These are phyloP conservation scores for Kodamaea laetipori DNA, from an alignment of 805 yeast genomes.

Conservation along the genomic window DNA sequence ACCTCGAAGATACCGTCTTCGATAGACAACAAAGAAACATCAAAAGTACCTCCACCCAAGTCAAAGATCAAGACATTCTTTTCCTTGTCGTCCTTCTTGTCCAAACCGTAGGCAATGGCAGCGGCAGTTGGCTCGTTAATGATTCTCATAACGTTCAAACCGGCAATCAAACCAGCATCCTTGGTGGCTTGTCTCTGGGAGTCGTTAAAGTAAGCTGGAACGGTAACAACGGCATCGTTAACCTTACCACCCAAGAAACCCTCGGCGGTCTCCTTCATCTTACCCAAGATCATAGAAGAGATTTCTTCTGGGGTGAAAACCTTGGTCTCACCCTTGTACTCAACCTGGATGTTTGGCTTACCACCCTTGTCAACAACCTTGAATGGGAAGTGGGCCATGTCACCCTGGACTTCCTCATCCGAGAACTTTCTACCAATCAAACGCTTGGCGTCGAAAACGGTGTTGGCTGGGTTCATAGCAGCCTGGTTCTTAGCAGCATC, in stretches of 20 bases:
- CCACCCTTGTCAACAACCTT: conserved; percentile 32
- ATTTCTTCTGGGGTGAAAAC: conserved; percentile 34
- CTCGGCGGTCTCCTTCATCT: conserved; percentile 38
- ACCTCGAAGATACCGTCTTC: conserved; percentile 53
- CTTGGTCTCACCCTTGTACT: conserved; percentile 37
- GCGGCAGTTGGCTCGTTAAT: conserved; percentile 39
- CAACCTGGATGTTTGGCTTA: conserved; percentile 33
- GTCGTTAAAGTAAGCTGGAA: conserved; percentile 38
- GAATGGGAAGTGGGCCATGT: conserved; percentile 36
- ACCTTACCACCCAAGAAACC: conserved; percentile 30
- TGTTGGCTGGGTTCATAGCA: conserved; percentile 37
- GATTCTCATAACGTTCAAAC: conserved; percentile 37
- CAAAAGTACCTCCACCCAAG: conserved; percentile 50
- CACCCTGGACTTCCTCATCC: conserved; percentile 32
- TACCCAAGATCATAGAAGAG: conserved; percentile 35
- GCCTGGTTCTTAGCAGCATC: conserved; percentile 39
- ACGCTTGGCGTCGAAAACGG: conserved; percentile 38
- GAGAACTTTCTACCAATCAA: conserved; percentile 33
- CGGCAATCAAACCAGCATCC: conserved; percentile 38
- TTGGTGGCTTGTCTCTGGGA: conserved; percentile 38
- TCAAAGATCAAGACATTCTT: conserved; percentile 56
- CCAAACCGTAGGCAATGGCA: conserved; percentile 45
- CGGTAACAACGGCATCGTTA: conserved; percentile 34
- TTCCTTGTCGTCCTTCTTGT: conserved; percentile 60
- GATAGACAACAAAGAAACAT: conserved; percentile 48